Evolutionary conservation across 257 asterid species (phyloP).

Genomic region (Solanum ahanhuiri): DNA sequence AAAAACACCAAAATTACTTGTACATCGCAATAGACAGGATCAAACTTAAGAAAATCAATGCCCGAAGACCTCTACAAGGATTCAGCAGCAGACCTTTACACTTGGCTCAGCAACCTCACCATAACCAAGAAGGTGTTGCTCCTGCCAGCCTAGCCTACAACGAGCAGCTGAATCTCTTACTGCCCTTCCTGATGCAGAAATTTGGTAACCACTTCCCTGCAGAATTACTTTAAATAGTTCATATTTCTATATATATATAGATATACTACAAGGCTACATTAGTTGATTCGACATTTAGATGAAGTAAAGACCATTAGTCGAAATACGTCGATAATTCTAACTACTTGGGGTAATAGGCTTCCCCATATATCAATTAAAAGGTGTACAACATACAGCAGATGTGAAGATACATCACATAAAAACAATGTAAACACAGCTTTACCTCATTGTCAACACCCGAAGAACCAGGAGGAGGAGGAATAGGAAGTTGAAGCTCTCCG

Average conservation of each 20-base stretch:
- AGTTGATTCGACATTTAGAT: background rate
- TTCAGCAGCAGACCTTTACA: constrained; percentile 28
- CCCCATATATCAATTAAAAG: background rate
- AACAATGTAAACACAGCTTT: background rate
- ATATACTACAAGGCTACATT: background rate
- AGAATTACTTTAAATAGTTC: constrained; percentile 1
- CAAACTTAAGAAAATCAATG: background rate
- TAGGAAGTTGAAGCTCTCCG: constrained; percentile 74
- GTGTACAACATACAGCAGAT: background rate
- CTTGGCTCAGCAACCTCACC: constrained; percentile 55
- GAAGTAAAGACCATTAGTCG: background rate
- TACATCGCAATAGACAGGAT: background rate
- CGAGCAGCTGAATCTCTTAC: constrained; percentile 88
- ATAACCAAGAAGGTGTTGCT: constrained; percentile 39
- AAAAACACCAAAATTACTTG: background rate
- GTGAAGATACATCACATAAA: background rate
- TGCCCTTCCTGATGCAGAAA: constrained; percentile 69
- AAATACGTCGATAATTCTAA: background rate
- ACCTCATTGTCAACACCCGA: constrained; percentile 61
- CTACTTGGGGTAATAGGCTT: background rate
- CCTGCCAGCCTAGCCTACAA: constrained; percentile 93
- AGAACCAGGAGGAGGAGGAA: constrained; percentile 26
- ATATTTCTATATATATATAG: background rate
- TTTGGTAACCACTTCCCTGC: constrained; percentile 62
- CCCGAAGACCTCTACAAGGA: background rate